Conservation (phyloP, 805 yeast genomes). For the Clavispora vitiphila region DNA sequence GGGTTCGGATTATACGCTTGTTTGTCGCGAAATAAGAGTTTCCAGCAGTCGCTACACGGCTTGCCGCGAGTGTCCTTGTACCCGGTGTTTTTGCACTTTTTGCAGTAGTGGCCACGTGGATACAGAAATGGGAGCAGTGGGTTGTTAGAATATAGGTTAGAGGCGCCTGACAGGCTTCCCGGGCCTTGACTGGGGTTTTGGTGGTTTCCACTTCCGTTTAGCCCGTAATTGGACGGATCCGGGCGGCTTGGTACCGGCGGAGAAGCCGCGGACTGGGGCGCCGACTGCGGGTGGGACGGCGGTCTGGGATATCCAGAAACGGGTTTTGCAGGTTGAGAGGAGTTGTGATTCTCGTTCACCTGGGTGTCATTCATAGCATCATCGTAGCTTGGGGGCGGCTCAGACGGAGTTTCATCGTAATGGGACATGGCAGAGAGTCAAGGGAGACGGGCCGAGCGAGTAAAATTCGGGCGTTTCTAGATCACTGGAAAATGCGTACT, state of each 20-base stretch:
- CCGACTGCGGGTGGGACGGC: too few relatives aligned
- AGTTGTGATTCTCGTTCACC: conserved; percentile 9
- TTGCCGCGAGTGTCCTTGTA: conserved; percentile 22
- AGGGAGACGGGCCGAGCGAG: too few relatives aligned
- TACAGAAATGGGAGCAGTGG: conserved; percentile 23
- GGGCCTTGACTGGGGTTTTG: too few relatives aligned
- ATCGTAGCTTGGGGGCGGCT: conserved; percentile 39
- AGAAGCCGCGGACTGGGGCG: background rate
- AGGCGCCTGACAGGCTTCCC: too few relatives aligned
- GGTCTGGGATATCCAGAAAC: background rate
- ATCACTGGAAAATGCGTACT: too few relatives aligned
- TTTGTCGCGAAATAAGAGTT: conserved; percentile 19
- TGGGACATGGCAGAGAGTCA: background rate
- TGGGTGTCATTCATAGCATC: conserved; percentile 33
- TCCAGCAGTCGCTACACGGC: conserved; percentile 29
- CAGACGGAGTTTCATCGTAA: conserved; percentile 3
- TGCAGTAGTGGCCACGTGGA: conserved; percentile 28
- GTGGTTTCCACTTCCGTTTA: too few relatives aligned
- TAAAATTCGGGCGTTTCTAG: too few relatives aligned
- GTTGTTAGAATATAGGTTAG: conserved; percentile 15
- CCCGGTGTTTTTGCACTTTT: conserved; percentile 33
- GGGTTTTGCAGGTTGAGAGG: conserved; percentile 12
- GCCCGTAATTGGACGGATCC: background rate
- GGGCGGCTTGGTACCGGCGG: background rate
- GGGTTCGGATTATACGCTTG: conserved; percentile 44